Base-by-base conservation (phyloP, 257 asterid genomes). In the Capsicum pubescens region DNA sequence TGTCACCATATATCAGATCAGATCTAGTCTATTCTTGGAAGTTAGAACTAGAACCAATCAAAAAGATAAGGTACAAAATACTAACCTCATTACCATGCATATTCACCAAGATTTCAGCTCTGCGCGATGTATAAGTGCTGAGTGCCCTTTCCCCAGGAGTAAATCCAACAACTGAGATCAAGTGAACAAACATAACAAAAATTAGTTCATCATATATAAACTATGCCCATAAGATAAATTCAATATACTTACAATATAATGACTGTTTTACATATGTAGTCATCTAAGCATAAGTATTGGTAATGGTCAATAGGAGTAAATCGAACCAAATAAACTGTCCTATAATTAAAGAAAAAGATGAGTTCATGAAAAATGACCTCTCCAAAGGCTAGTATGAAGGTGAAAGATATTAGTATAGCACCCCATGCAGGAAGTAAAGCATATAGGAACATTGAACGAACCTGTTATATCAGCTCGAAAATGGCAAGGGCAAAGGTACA, bases 391-490 rank as follows among this genome's bases (percentile, higher is more conserved):
- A 95, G 94, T 69, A 94, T 90, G 83, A 94, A 94, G 11, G 98
- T 95, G 15, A 95, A 95, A 16, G 99, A 95, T 42, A 95, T 88
- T 56, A 95, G 52, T 82, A 95, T 88, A 77, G 99, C 98, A 12
- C 93, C 97, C 99, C 98, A 95, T 12, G 98, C 97, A 12, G 97
- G 97, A 56, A 95, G 95, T 87, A 95, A 93, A 72, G 95, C 89
- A 42, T 93, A 97, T 2, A 94, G 83, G 82, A 95, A 95, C 72
- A 95, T 92, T 2, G 99, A 98, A 59, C 94, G 91, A 32, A 98
- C 98, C 97, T 94, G 79, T 44, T 42, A 42, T 69, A 66, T 11
- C 21, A 14, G 58, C 39, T 54, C 7, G 3, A 19, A 8, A 16
- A 46, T 16, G 12, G 15, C 3, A 26, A 56, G 46, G 17, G 54